Evolutionary conservation across 2,329 filamentous ascomycete species (phyloP), one percentile per base, ranked within the genome.

Genomic region (Boeremia lycopersici): DNA sequence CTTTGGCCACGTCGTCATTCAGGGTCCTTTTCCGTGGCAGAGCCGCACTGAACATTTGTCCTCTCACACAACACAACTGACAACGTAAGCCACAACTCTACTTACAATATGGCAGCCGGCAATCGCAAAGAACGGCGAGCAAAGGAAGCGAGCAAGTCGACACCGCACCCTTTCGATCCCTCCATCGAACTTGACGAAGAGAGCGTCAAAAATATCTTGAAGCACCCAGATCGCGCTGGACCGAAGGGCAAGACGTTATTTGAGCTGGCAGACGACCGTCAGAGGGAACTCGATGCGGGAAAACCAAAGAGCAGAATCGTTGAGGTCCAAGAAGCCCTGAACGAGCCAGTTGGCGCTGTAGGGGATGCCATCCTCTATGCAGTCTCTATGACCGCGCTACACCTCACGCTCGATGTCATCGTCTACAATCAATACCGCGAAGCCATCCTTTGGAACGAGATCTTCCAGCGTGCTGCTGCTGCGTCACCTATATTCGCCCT

Each of bases 381-480:
- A 6, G 75, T 84, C 10, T 86, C 85, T 59, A 75, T 95, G 64
- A 80, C 84, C 11, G 89, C 87, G 79, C 75, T 93, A 45, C 89
- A 93, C 70, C 87, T 92, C 63, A 91, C 88, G 0, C 81, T 95
- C 47, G 90, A 93, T 69, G 86, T 92, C 33, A 79, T 95, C 10
- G 89, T 92, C 19, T 89, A 91, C 71, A 83, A 88, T 63, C 90
- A 95, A 74, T 95, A 91, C 67, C 84, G 86, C n/a, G 80, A 86
- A 58, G 81, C 85, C 2, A 80, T 92, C 2, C 70, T 81, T 3
- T 91, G 87, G 86, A 52, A 68, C 1, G 74, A 78, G 23, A 81
- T 91, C 2, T 62, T 80, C 11, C 67, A 68, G 44, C 81, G 88
- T 41, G 80, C 85, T 1, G 67, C 75, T 1, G 80, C 70, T 3